These are phyloP conservation scores for Penicillium sp. DNA, from an alignment of 2,329 filamentous ascomycete genomes.

Conservation along the genomic window DNA sequence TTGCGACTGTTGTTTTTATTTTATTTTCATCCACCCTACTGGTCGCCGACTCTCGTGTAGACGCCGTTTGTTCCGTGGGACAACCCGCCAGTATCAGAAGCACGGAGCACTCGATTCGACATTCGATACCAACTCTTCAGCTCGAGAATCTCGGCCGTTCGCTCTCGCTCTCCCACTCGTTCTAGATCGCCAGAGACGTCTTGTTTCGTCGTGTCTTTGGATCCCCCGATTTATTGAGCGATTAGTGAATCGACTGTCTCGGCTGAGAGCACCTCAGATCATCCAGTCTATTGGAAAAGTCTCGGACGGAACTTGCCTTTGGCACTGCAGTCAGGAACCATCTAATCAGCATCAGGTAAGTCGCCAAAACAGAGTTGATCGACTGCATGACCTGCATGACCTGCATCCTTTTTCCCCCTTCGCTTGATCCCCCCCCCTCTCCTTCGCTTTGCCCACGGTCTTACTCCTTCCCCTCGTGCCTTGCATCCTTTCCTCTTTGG, in stretches of 20 bases:
- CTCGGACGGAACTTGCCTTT: conserved; percentile 10
- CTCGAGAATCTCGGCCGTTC: background rate
- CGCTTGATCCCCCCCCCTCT: conserved; percentile 7
- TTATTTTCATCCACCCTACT: background rate
- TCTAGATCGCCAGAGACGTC: conserved; percentile 7
- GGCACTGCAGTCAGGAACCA: background rate
- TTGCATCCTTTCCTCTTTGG: conserved; percentile 38
- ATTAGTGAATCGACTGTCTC: conserved; percentile 19
- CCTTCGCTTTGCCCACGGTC: conserved; percentile 32
- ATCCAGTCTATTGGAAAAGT: conserved; percentile 22
- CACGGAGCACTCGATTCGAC: background rate
- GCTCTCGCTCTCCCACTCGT: conserved; percentile 6
- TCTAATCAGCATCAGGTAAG: conserved; percentile 29
- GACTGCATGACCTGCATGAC: conserved; percentile 3
- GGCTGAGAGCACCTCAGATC: conserved; percentile 21
- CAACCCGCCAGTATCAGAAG: background rate
- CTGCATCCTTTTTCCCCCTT: background rate
- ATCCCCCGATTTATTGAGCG: conserved; percentile 1
- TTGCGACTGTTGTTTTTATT: background rate
- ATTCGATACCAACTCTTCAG: background rate
- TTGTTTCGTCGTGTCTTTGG: background rate
- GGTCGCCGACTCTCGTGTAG: background rate
- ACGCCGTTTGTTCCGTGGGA: conserved; percentile 3
- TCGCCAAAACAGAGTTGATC: conserved; percentile 20
- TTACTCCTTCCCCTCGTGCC: conserved; percentile 33